Conservation (phyloP, 768 basidiomycete genomes). For the Bullera alba region DNA sequence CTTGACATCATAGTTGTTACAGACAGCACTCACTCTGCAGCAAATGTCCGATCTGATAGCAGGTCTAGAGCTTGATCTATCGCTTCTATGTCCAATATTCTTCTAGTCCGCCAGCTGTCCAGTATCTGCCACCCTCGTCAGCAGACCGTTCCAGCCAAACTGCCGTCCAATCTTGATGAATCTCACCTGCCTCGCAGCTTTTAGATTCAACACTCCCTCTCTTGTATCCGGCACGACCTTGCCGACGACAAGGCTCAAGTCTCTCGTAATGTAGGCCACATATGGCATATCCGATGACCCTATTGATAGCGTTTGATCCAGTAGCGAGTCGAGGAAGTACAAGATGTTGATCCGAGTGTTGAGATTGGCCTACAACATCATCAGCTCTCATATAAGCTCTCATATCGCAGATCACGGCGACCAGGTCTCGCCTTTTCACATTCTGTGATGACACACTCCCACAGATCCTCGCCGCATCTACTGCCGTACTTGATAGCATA, state of each 20-base stretch:
- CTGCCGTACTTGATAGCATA: conserved; percentile 79
- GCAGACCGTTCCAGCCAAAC: neutral
- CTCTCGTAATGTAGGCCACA: conserved; percentile 68
- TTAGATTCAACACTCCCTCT: conserved; percentile 77
- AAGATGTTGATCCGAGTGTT: conserved; percentile 89
- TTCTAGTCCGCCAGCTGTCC: conserved; percentile 82
- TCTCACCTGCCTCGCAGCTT: conserved; percentile 76
- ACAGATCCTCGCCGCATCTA: conserved; percentile 80
- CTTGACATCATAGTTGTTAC: neutral
- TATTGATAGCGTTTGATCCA: conserved; percentile 33
- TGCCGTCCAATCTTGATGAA: neutral
- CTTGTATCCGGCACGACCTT: conserved; percentile 82
- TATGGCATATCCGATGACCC: conserved; percentile 54
- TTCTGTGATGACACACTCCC: conserved; percentile 89
- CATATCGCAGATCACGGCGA: too few relatives aligned
- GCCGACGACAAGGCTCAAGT: conserved; percentile 69
- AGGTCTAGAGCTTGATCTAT: conserved; percentile 63
- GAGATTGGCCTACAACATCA: conserved; percentile 61
- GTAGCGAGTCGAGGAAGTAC: conserved; percentile 77
- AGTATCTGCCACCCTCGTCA: conserved; percentile 57
- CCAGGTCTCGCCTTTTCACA: conserved; percentile 63
- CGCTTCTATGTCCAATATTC: conserved; percentile 69
- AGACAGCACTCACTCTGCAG: conserved; percentile 1
- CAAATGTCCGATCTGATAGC: conserved; percentile 31
- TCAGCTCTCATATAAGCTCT: neutral